Conservation (phyloP, 495 filamentous ascomycete genomes). For the Podospora conica region DNA sequence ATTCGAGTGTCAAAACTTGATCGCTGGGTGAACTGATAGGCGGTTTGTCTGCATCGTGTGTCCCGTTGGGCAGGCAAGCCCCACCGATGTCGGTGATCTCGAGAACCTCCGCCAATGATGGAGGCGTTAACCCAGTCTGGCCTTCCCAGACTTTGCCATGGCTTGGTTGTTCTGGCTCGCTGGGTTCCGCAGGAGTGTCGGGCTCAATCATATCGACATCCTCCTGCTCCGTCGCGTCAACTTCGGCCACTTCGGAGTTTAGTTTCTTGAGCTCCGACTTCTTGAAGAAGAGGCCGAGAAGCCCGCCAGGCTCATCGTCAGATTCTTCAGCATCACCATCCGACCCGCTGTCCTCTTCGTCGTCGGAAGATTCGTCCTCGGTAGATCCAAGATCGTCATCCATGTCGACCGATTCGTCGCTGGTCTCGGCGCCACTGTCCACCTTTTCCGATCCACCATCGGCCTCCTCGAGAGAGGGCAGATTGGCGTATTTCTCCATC, state of each 20-base stretch:
- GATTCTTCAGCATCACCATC: slow-evolving; percentile 48
- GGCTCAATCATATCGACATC: slow-evolving; percentile 33
- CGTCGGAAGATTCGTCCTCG: slow-evolving; percentile 49
- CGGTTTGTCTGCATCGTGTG: background rate
- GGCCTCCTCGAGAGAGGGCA: slow-evolving; percentile 39
- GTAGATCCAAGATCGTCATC: slow-evolving; percentile 72
- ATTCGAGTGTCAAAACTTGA: background rate
- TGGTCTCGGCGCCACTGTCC: slow-evolving; percentile 52
- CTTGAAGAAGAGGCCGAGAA: slow-evolving; percentile 60
- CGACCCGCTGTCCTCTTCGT: slow-evolving; percentile 37
- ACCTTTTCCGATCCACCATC: slow-evolving; percentile 11
- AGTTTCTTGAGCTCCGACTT: slow-evolving; percentile 44
- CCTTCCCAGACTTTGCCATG: background rate
- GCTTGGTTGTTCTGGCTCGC: slow-evolving; percentile 3
- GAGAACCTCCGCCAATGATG: background rate
- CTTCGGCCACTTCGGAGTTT: slow-evolving; percentile 18
- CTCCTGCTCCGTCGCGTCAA: slow-evolving; percentile 14
- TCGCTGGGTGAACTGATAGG: background rate
- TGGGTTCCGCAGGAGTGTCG: slow-evolving; percentile 23
- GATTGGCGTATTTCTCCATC: slow-evolving; percentile 66
- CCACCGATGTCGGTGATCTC: background rate
- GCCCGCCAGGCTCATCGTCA: slow-evolving; percentile 48
- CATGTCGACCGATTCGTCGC: slow-evolving; percentile 84
- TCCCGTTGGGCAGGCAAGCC: background rate
- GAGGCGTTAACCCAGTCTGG: background rate